These are phyloP conservation scores for Emericellopsis terricola DNA, from an alignment of 495 filamentous ascomycete species.

Conservation along the genomic window DNA sequence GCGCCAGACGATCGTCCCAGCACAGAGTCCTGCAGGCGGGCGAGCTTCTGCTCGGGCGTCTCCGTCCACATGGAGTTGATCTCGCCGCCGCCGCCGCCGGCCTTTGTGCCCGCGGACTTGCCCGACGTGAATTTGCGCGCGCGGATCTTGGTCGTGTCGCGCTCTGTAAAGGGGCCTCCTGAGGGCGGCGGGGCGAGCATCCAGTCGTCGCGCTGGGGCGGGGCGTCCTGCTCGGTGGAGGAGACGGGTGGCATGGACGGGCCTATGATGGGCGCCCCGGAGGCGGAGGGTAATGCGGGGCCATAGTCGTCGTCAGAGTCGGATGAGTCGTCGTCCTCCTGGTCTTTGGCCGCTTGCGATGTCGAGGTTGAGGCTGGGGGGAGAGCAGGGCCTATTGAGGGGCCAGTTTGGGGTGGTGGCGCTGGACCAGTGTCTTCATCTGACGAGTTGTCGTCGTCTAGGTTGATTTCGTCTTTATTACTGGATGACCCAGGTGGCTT, in stretches of 20 bases:
- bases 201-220: slow-evolving; percentile 63
- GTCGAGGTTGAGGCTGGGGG: too few species aligned
- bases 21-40: slow-evolving; percentile 67
- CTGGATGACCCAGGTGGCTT: not conserved
- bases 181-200: slow-evolving; percentile 71
- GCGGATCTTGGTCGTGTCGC: slow-evolving; percentile 67
- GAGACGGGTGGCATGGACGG: slow-evolving; percentile 5
- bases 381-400: too few species aligned
- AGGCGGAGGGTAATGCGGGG: slow-evolving; percentile 45
- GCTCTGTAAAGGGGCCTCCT: slow-evolving; percentile 38
- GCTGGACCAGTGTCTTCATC: slow-evolving; percentile 3
- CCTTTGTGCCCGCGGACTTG: slow-evolving; percentile 19
- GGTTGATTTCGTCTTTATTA: slow-evolving; percentile 14
- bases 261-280: slow-evolving; percentile 8
- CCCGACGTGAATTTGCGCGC: slow-evolving; percentile 73
- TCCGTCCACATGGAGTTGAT: slow-evolving; percentile 68
- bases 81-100: slow-evolving; percentile 21
- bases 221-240: slow-evolving; percentile 10
- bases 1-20: slow-evolving; percentile 41
- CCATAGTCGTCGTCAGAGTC: slow-evolving; percentile 40
- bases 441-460: slow-evolving; percentile 7
- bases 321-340: slow-evolving; percentile 12
- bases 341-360: slow-evolving; percentile 8
- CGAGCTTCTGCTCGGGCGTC: slow-evolving; percentile 72
- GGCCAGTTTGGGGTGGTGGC: not conserved